These are phyloP conservation scores for Apiospora aurea DNA, from an alignment of 2,329 filamentous ascomycete genomes.

Conservation along the genomic window DNA sequence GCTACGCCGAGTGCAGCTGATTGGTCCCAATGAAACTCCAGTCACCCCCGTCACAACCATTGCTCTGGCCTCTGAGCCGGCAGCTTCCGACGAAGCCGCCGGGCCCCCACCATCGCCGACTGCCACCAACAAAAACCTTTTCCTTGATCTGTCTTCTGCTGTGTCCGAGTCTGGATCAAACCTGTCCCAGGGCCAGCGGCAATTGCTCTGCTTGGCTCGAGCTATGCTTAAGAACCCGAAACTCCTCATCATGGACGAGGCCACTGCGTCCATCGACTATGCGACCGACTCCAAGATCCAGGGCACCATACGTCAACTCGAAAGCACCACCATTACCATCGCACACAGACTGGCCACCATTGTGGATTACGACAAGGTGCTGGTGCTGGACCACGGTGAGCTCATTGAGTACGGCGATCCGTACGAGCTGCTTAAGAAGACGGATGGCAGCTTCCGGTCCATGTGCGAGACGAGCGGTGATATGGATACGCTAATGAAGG, in stretches of 20 bases:
- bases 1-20: constrained; percentile 86
- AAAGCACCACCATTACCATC: constrained; percentile 94
- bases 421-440: constrained; percentile 76
- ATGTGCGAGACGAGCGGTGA: constrained; percentile 74
- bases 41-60: constrained; percentile 31
- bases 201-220: constrained; percentile 90
- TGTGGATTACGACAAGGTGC: constrained; percentile 96
- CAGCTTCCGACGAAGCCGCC: constrained; percentile 30
- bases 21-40: constrained; percentile 63
- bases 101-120: constrained; percentile 42
- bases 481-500: constrained; percentile 56
- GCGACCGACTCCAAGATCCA: constrained; percentile 96
- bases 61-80: constrained; percentile 27
- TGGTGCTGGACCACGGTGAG: constrained; percentile 88
- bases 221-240: constrained; percentile 91
- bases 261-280: constrained; percentile 97
- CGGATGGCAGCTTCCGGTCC: constrained; percentile 67
- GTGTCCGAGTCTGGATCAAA: constrained; percentile 93
- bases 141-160: constrained; percentile 82
- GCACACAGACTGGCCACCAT: constrained; percentile 96
- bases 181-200: constrained; percentile 93
- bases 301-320: constrained; percentile 91
- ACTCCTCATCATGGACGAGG: constrained; percentile 99
- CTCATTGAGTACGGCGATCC: constrained; percentile 94
- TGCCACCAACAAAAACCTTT: constrained; percentile 90